These are phyloP conservation scores for Candida mattraensis DNA, from an alignment of 805 yeast species.

Conservation along the genomic window DNA sequence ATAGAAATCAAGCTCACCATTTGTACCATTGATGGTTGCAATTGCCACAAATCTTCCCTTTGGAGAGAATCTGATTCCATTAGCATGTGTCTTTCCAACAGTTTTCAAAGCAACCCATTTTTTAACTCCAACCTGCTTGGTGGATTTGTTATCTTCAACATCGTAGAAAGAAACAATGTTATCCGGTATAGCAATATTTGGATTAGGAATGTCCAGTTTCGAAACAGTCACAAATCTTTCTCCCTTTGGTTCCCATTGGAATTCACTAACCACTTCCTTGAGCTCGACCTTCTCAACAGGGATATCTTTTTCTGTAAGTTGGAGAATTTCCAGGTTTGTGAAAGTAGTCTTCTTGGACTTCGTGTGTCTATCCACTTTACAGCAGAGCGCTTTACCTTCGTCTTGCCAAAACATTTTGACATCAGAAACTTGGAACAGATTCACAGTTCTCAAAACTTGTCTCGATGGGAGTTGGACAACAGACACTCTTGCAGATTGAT, in stretches of 20 bases:
- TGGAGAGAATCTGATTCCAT: constrained; percentile 86
- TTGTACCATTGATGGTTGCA: constrained; percentile 41
- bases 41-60: constrained; percentile 79
- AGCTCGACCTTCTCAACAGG: constrained; percentile 95
- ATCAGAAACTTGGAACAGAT: constrained; percentile 90
- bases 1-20: constrained; percentile 76
- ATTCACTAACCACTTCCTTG: constrained; percentile 81
- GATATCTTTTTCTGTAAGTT: constrained; percentile 80
- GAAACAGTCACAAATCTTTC: constrained; percentile 84
- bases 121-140: constrained; percentile 22
- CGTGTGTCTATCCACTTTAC: constrained; percentile 95
- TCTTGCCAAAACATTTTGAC: constrained; percentile 94
- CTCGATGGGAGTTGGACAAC: constrained; percentile 85
- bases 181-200: constrained; percentile 63
- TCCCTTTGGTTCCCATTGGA: constrained; percentile 95
- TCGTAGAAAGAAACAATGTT: constrained; percentile 77
- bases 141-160: constrained; percentile 61
- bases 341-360: constrained; percentile 90
- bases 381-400: constrained; percentile 79
- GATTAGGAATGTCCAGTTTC: constrained; percentile 48
- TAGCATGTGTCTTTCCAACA: constrained; percentile 62
- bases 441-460: constrained; percentile 82
- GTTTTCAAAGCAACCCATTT: constrained; percentile 52
- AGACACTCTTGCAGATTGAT: constrained; percentile 94
- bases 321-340: constrained; percentile 90